phyloP scores from a whole-genome alignment of 2,329 filamentous ascomycete species.

The Epicoccum nigrum region DNA sequence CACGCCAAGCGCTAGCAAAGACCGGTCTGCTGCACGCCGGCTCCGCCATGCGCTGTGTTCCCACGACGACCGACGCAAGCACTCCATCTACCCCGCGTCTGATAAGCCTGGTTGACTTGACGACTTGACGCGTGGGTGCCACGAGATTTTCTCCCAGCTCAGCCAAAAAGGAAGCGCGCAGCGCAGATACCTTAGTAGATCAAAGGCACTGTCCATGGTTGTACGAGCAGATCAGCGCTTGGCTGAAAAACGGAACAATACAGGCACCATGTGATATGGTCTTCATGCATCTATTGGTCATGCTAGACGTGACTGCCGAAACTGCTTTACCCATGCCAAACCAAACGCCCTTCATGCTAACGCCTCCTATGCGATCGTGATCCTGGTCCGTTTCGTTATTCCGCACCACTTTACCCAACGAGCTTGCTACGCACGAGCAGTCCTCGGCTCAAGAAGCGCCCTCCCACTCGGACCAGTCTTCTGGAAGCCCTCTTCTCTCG shows the following conservation, averaged over 20 bases:
- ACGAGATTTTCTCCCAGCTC: background rate
- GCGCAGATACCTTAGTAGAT: too few relatives aligned
- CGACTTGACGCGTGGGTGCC: background rate
- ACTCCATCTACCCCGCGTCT: background rate
- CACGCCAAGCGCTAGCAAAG: conserved; percentile 1
- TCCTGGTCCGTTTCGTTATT: background rate
- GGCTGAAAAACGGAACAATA: too few relatives aligned
- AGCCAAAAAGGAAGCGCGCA: too few relatives aligned
- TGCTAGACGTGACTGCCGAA: too few relatives aligned
- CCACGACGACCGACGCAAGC: conserved; percentile 1
- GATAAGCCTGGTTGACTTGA: conserved; percentile 2
- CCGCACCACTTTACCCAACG: background rate
- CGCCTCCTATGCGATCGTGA: conserved; percentile 22
- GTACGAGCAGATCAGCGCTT: too few relatives aligned
- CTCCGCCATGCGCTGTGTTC: conserved; percentile 2
- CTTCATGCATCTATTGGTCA: background rate
- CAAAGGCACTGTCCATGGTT: too few relatives aligned
- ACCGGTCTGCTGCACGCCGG: background rate
- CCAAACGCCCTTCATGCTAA: conserved; percentile 7
- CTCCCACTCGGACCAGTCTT: conserved; percentile 58
- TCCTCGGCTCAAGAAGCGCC: conserved; percentile 59
- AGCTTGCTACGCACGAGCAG: background rate
- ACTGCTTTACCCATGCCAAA: too few relatives aligned
- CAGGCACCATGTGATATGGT: background rate
- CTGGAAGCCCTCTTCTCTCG: conserved; percentile 69